A percentile compares a stretch with the other conserved stretches of the same genome.
phyloP scores from a whole-genome alignment of 148 eudicot genomes.

The Agrostemma githago region DNA sequence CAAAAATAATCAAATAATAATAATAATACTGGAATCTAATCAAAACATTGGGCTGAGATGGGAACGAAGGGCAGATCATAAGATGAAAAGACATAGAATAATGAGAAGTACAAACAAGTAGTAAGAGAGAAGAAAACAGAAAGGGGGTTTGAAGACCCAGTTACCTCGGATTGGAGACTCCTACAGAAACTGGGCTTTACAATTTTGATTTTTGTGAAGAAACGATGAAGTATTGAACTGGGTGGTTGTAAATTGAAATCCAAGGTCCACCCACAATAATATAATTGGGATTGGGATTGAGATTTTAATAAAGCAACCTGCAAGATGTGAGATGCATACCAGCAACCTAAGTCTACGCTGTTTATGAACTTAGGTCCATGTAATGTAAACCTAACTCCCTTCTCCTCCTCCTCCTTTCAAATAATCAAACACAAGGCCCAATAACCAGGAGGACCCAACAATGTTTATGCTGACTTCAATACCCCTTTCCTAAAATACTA shows the following conservation, averaged over 20 bases:
- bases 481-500: too few relatives aligned
- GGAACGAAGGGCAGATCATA: too few relatives aligned
- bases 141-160: slow-evolving; percentile 7
- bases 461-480: too few relatives aligned
- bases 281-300: background rate
- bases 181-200: slow-evolving; percentile 19
- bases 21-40: background rate
- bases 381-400: too few relatives aligned
- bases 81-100: too few relatives aligned
- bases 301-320: background rate
- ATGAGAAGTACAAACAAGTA: too few relatives aligned
- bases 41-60: background rate
- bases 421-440: too few relatives aligned
- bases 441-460: too few relatives aligned
- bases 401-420: too few relatives aligned
- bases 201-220: background rate
- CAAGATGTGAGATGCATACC: too few relatives aligned
- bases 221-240: background rate
- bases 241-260: background rate
- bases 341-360: too few relatives aligned
- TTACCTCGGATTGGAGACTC: slow-evolving; percentile 9
- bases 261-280: background rate
- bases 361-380: too few relatives aligned
- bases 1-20: background rate
- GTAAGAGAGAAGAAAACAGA: background rate